Base-by-base conservation (phyloP, 2,329 filamentous ascomycete species). In the Colletotrichum orchidophilum region DNA sequence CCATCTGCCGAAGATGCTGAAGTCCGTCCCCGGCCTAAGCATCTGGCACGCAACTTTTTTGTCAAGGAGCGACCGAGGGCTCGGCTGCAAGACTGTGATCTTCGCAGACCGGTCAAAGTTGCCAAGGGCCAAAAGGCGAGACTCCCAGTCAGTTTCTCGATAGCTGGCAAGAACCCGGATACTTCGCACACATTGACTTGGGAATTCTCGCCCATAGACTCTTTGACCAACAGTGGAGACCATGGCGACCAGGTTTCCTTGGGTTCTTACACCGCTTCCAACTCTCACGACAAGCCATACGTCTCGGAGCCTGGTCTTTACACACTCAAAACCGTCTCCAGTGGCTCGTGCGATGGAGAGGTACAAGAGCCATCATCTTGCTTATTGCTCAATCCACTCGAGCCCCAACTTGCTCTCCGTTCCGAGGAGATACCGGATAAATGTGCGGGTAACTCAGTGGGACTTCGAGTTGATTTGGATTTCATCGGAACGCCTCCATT, bases 291-390 rank as follows among this genome's bases (percentile, higher is more conserved):
- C 65, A 86, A 87, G 70, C 92, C 94, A 2, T 83, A 81, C 15
- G 94, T 98, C 68, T 90, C 90, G 29, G 89, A 92, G 39, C 90
- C 94, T 31, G 96, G 97, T 58, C 87, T 98, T 29, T 99, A 99
- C 82, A 96, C 93, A 1, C 82, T 99, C 69, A 92, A 91, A 74
- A 90, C 93, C 15, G 89, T 98, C 8, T 90, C 91, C 1, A 97
- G 94, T 66, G 91, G 93, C 27, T 93, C 91, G 71, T 99, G 96
- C 78, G 86, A 90, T 39, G 96, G 96, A 55, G 95, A 98, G 75
- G 91, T 99, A 5, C 88, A 96, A 74, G 96, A 99, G 80, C 96
- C 96, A 31, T 94, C 96, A 2, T 96, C 95, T n/a, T 98, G 96
- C 80, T 86, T 97, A 70, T 85, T 99, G 64, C 87, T 97, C 74